Conservation (phyloP, 164 flowering plant species). For the Malania oleifera region DNA sequence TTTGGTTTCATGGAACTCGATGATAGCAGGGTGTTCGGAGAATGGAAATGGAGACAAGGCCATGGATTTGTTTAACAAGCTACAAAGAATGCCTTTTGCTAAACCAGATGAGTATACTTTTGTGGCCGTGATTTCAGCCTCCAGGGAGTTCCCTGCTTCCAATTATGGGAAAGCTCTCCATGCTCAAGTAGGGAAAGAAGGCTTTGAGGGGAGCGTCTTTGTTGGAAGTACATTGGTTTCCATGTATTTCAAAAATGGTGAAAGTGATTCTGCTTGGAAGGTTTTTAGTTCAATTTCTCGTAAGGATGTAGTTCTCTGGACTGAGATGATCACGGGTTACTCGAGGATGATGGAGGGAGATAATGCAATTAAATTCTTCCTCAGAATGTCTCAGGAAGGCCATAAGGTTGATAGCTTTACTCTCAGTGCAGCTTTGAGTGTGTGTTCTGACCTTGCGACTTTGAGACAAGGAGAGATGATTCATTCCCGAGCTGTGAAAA, state of each 20-base stretch:
- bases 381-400: slow-evolving; percentile 51
- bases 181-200: slow-evolving; percentile 47
- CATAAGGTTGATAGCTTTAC: slow-evolving; percentile 53
- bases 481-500: slow-evolving; percentile 57
- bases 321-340: slow-evolving; percentile 75
- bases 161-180: slow-evolving; percentile 66
- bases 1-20: slow-evolving; percentile 79
- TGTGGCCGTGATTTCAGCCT: slow-evolving; percentile 52
- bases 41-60: slow-evolving; percentile 54
- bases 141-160: slow-evolving; percentile 25
- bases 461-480: slow-evolving; percentile 69
- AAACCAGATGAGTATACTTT: slow-evolving; percentile 80
- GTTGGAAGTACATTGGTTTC: slow-evolving; percentile 61
- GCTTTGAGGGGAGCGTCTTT: slow-evolving; percentile 45
- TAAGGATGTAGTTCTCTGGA: slow-evolving; percentile 79
- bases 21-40: slow-evolving; percentile 59
- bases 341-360: slow-evolving; percentile 52
- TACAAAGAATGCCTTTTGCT: slow-evolving; percentile 22
- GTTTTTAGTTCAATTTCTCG: slow-evolving; percentile 35
- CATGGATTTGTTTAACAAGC: slow-evolving; percentile 43
- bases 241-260: slow-evolving; percentile 67
- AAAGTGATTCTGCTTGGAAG: slow-evolving; percentile 39
- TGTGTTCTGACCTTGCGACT: slow-evolving; percentile 79
- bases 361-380: slow-evolving; percentile 45
- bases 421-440: slow-evolving; percentile 63